These are phyloP conservation scores for Cladophialophora carrionii DNA, from an alignment of 2,329 filamentous ascomycete species.

Conservation along the genomic window DNA sequence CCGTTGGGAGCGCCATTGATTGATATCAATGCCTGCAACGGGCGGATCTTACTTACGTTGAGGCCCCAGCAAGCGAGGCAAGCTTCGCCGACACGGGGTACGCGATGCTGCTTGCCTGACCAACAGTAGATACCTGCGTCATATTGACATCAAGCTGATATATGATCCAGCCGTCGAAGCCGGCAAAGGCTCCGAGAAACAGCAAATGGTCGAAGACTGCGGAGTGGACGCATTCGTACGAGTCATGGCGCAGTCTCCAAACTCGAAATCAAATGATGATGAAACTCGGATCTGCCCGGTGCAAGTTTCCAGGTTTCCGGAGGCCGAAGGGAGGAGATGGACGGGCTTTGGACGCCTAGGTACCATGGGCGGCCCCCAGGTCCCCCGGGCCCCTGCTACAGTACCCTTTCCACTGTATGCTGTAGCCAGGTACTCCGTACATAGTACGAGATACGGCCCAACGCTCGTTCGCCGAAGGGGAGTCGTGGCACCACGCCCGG, in stretches of 20 bases:
- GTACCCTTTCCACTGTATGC: too few relatives aligned
- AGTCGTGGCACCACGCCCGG: too few relatives aligned
- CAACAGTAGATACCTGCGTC: constrained; percentile 10
- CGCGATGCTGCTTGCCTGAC: background rate
- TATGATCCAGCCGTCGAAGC: background rate
- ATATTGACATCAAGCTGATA: constrained; percentile 13
- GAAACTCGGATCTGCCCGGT: background rate
- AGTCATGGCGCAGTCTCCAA: background rate
- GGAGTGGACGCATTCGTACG: background rate
- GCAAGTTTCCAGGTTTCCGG: background rate
- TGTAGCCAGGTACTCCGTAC: too few relatives aligned
- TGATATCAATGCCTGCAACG: constrained; percentile 3
- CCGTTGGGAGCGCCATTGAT: constrained; percentile 12
- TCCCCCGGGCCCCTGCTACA: background rate
- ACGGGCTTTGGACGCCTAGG: too few relatives aligned
- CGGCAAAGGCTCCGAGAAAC: background rate
- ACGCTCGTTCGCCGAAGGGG: background rate
- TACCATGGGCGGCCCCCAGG: background rate
- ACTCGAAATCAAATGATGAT: background rate
- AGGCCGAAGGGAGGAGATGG: background rate
- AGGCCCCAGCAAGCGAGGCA: constrained; percentile 4
- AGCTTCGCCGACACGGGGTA: background rate
- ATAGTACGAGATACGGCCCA: too few relatives aligned
- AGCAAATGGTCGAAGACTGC: background rate
- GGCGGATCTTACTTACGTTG: constrained; percentile 2